Evolutionary conservation across 495 filamentous ascomycete genomes (phyloP).

Genomic region (Oidiodendron maius): DNA sequence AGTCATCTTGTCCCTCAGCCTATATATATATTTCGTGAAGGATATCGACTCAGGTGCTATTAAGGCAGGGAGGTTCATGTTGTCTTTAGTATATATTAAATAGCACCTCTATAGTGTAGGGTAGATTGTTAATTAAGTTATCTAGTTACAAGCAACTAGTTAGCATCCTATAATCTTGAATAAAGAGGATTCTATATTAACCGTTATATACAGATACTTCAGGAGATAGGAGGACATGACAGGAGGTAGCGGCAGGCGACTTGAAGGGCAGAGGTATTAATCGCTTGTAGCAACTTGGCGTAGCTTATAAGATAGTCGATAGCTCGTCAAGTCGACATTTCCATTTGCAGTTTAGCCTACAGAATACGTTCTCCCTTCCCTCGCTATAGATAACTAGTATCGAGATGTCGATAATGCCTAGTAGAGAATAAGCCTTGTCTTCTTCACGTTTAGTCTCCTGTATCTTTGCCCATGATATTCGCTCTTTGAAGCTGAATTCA

Average conservation of each 20-base stretch:
- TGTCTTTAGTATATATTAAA: too few species aligned
- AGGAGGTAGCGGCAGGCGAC: not conserved
- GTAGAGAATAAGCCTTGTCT: too few species aligned
- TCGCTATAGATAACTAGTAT: constrained; percentile 26
- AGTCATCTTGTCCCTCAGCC: too few species aligned
- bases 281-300: not conserved
- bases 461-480: constrained; percentile 28
- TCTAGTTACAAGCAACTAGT: too few species aligned
- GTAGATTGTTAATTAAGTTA: too few species aligned
- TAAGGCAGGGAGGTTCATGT: too few species aligned
- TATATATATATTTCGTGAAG: too few species aligned
- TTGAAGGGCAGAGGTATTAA: too few species aligned
- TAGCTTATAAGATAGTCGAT: constrained; percentile 3
- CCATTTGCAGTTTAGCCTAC: constrained; percentile 17
- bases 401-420: constrained; percentile 12
- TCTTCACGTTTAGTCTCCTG: constrained; percentile 24
- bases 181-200: constrained; percentile 4
- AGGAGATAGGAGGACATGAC: not conserved
- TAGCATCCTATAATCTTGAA: constrained; percentile 3
- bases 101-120: too few species aligned
- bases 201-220: not conserved
- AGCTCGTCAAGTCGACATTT: constrained; percentile 5
- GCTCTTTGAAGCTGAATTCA: constrained; percentile 12
- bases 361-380: constrained; percentile 25
- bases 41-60: too few species aligned